These are phyloP conservation scores for Anisodus acutangulus DNA, from an alignment of 257 asterid genomes.

Conservation along the genomic window DNA sequence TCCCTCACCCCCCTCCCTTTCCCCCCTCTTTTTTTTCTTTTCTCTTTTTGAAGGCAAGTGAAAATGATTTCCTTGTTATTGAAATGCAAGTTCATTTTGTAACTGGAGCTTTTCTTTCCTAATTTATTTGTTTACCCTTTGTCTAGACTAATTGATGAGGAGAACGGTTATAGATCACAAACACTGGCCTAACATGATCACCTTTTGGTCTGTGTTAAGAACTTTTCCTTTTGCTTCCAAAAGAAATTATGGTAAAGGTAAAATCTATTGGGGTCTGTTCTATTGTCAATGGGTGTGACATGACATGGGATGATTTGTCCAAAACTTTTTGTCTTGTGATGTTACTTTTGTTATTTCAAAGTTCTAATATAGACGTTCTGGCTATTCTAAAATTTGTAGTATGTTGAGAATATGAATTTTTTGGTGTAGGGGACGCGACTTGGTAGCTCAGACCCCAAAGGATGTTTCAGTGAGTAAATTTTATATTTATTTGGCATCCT, in stretches of 20 bases:
- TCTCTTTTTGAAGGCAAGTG: neutral
- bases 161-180: neutral
- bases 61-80: neutral
- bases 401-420: conserved; percentile 22
- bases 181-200: neutral
- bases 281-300: neutral
- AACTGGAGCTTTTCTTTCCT: neutral
- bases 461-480: conserved; percentile 90
- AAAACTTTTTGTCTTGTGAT: neutral
- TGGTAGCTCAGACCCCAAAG: conserved; percentile 98
- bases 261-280: neutral
- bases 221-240: neutral
- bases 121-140: neutral
- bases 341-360: conserved; percentile 12
- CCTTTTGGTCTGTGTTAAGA: neutral
- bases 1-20: no score
- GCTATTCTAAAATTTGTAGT: neutral
- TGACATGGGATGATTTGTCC: neutral
- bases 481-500: conserved; percentile 32
- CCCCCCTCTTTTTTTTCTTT: neutral
- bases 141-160: neutral
- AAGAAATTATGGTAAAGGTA: neutral
- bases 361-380: neutral
- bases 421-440: conserved; percentile 93
- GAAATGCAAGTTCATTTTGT: neutral